Evolutionary conservation across 2,329 filamentous ascomycete species (phyloP).

Genomic region (Xylaria sp.): DNA sequence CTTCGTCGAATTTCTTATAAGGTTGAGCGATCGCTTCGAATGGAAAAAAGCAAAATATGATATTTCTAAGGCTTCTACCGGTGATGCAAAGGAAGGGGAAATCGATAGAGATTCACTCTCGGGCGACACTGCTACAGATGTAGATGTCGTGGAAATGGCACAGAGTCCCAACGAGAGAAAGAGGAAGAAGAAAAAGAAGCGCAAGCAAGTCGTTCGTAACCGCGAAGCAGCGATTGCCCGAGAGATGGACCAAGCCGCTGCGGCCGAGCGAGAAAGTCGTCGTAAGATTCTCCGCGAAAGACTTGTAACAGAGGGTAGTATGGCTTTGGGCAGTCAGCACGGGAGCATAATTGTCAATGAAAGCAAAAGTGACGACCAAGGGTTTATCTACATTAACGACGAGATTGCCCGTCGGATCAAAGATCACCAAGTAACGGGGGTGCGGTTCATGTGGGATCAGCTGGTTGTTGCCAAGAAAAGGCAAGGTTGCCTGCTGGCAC

Average conservation of each 20-base stretch:
- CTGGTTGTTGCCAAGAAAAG: slow-evolving; percentile 69
- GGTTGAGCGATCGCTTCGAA: slow-evolving; percentile 44
- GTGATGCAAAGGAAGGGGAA: slow-evolving; percentile 10
- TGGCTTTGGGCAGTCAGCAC: slow-evolving; percentile 51
- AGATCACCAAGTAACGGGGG: slow-evolving; percentile 80
- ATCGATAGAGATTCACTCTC: slow-evolving; percentile 12
- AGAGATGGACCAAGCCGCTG: slow-evolving; percentile 63
- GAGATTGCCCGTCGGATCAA: slow-evolving; percentile 75
- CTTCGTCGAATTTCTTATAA: slow-evolving; percentile 41
- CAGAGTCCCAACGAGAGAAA: slow-evolving; percentile 54
- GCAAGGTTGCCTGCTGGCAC: slow-evolving; percentile 84
- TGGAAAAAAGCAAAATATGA: slow-evolving; percentile 32
- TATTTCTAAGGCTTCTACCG: neutral
- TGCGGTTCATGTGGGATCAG: slow-evolving; percentile 90
- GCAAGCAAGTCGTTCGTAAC: slow-evolving; percentile 56
- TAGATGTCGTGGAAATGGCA: slow-evolving; percentile 44
- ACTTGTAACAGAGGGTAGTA: slow-evolving; percentile 55
- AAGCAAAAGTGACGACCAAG: slow-evolving; percentile 67
- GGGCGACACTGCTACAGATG: slow-evolving; percentile 27
- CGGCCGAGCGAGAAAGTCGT: slow-evolving; percentile 64
- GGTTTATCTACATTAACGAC: slow-evolving; percentile 71
- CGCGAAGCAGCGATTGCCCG: slow-evolving; percentile 63
- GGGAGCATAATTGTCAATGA: slow-evolving; percentile 72
- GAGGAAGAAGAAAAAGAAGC: slow-evolving; percentile 59
- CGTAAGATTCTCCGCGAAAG: slow-evolving; percentile 55